These are phyloP conservation scores for Cryptosporidium ryanae DNA, from an alignment of 169 alveolate genomes.

Conservation along the genomic window DNA sequence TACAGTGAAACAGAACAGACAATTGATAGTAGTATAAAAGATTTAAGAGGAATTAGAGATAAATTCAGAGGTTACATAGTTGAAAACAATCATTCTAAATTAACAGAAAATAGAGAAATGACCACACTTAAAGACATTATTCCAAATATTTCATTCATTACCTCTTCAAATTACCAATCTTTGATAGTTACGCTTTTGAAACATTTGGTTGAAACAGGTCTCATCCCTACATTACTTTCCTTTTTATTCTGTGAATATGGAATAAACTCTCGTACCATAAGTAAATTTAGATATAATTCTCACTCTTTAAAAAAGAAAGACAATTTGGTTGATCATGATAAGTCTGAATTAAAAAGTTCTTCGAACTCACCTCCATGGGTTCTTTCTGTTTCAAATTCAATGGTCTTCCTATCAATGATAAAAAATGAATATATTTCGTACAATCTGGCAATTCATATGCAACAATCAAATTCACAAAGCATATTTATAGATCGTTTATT, in stretches of 20 bases:
- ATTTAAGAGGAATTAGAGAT: background rate
- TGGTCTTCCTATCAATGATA: conserved; percentile 28
- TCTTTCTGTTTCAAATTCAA: conserved; percentile 40
- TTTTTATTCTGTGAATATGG: conserved; percentile 51
- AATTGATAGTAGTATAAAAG: background rate
- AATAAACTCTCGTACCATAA: conserved; percentile 30
- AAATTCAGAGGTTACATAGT: background rate
- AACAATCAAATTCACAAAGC: conserved; percentile 46
- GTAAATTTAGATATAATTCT: conserved; percentile 6
- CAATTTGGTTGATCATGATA: conserved; percentile 5
- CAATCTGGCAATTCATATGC: conserved; percentile 38
- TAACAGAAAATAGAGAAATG: background rate
- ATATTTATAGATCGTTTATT: conserved; percentile 19
- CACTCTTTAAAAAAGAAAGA: conserved; percentile 4
- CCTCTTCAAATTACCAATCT: conserved; percentile 58
- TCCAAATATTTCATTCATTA: conserved; percentile 46
- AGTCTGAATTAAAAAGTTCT: background rate
- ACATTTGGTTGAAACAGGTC: conserved; percentile 49
- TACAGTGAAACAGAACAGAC: background rate
- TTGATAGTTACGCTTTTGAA: conserved; percentile 35
- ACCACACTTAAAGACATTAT: conserved; percentile 30
- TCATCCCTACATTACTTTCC: conserved; percentile 46
- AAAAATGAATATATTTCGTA: conserved; percentile 29
- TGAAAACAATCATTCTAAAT: background rate
- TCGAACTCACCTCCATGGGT: conserved; percentile 25